Base-by-base conservation (phyloP, 257 asterid genomes). In the Gynochthodes officinalis region DNA sequence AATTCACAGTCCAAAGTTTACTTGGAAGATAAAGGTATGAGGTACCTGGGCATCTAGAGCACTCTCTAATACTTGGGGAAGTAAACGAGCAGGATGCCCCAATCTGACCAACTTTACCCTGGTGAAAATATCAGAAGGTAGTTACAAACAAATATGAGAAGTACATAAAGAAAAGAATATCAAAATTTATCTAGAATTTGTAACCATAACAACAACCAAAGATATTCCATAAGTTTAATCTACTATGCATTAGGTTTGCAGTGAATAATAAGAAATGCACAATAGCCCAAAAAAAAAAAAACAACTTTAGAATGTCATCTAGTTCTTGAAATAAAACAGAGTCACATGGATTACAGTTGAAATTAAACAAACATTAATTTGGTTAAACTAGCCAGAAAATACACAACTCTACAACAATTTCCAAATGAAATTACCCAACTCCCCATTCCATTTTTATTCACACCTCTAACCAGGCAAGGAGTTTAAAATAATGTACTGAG, bases 11-110 rank as follows among this genome's bases (percentile, higher is more conserved):
- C 64, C 37, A 69, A 62, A 53, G 37, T 75, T 76, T 40, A 35
- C 75, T 44, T 64, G 57, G 64, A 28, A 82, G 61, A 71, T 48
- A 66, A 70, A 54, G 70, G 62, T 40, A 40, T 73, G 68, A 73
- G 43, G 64, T 80, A 94, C 97, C 97, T 87, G 97, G n/a, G 97
- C 90, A 86, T 91, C 96, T 35, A 94, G 86, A 84, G 98, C 92
- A 77, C 96, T 87, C 32, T 89, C 98, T 89, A 94, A 72, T 72
- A 94, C 87, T 86, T 94, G 99, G 78, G 98, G 97, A 77, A 94
- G 98, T 78, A 94, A 85, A 68, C 96, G 99, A 58, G 99, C 98
- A 73, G 99, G 98, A 83, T 94, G 99, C 46, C 99, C 99, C 77
- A 94, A 71, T 84, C 99, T 87, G 50, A 91, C 99, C 88, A 94